A percentile compares a stretch with the other conserved stretches of the same genome.
Evolutionary conservation across 345 rosid species (phyloP).

Genomic region (Gossypium raimondii): DNA sequence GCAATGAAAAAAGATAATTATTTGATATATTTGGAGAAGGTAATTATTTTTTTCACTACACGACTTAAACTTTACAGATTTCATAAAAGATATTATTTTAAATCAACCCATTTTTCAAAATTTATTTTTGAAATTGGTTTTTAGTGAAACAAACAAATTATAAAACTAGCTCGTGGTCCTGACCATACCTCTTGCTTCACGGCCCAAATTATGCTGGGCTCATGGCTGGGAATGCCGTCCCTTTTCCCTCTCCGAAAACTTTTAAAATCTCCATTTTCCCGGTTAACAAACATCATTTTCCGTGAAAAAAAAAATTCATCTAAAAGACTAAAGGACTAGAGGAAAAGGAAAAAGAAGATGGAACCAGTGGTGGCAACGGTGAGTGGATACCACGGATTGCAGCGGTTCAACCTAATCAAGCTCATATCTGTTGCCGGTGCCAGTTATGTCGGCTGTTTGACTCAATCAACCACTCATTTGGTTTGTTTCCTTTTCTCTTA

Average conservation of each 20-base stretch:
- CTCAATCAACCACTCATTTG: constrained; percentile 71
- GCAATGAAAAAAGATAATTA: no score
- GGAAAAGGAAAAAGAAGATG: constrained; percentile 47
- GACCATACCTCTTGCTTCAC: neutral
- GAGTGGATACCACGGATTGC: constrained; percentile 79
- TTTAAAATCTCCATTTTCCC: neutral
- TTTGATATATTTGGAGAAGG: no score
- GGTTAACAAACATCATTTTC: neutral
- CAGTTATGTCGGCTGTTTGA: constrained; percentile 72
- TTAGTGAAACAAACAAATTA: neutral
- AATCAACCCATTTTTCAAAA: no score
- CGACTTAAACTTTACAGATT: no score
- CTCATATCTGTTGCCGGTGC: constrained; percentile 67
- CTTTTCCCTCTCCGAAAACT: neutral
- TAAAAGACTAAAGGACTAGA: neutral
- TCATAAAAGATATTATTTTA: no score
- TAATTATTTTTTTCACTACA: no score
- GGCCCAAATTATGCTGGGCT: neutral
- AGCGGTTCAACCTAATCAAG: constrained; percentile 79
- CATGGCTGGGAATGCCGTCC: neutral
- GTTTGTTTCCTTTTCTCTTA: constrained; percentile 28
- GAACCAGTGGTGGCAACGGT: constrained; percentile 85
- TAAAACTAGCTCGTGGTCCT: no score
- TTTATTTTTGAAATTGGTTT: no score
- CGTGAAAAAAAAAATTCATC: neutral